Conservation (phyloP, 768 basidiomycete genomes). For the Fibroporia radiculosa region DNA sequence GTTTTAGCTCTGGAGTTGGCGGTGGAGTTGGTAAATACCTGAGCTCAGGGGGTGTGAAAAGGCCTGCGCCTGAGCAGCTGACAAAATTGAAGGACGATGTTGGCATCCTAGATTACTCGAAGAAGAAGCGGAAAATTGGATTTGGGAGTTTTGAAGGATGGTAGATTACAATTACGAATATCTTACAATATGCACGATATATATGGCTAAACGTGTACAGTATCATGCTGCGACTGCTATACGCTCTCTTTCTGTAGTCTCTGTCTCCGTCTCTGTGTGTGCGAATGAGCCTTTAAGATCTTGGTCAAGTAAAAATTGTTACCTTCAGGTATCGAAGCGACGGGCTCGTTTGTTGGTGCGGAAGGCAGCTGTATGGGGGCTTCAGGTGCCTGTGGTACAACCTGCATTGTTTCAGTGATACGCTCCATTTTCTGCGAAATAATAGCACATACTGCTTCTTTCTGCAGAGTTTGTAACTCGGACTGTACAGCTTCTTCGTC, state of each 20-base stretch:
- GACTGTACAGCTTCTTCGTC: conserved; percentile 92
- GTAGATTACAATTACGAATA: conserved; percentile 27
- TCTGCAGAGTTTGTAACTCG: conserved; percentile 68
- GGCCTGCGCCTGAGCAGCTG: conserved; percentile 9
- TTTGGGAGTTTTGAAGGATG: conserved; percentile 90
- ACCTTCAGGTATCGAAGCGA: conserved; percentile 27
- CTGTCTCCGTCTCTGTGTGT: background rate
- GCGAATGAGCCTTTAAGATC: background rate
- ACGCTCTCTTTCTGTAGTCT: conserved; percentile 12
- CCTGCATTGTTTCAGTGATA: conserved; percentile 16
- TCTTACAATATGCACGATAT: conserved; percentile 10
- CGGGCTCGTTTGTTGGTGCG: conserved; percentile 41
- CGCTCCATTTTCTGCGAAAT: background rate
- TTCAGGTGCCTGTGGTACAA: conserved; percentile 22
- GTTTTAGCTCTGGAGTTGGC: conserved; percentile 23
- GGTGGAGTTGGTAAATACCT: conserved; percentile 80
- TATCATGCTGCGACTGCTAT: conserved; percentile 23
- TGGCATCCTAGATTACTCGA: conserved; percentile 36
- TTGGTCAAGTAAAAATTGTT: background rate
- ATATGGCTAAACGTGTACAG: conserved; percentile 3
- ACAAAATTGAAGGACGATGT: conserved; percentile 6
- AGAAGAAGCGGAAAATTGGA: conserved; percentile 78
- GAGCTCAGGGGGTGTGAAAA: conserved; percentile 34
- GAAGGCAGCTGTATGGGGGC: conserved; percentile 40
- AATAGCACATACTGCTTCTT: conserved; percentile 41